phyloP scores from a whole-genome alignment of 805 yeast species.

The Naumovozyma baii region DNA sequence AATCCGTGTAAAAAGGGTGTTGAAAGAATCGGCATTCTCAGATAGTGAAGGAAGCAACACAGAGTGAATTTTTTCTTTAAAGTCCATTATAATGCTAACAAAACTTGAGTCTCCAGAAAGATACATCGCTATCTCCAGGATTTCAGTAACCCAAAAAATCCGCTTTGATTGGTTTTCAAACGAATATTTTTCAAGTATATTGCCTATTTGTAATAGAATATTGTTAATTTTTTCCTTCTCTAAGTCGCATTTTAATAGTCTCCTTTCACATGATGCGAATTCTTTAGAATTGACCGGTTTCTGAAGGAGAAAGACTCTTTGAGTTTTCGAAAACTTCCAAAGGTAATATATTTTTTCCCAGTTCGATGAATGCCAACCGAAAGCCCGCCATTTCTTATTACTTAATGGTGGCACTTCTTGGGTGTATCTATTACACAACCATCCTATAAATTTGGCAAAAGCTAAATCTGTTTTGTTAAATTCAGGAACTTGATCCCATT shows the following conservation, averaged over 20 bases:
- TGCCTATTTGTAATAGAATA: slow-evolving; percentile 8
- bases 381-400: neutral
- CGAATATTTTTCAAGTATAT: slow-evolving; percentile 5
- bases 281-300: neutral
- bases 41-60: slow-evolving; percentile 1
- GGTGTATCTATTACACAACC: slow-evolving; percentile 32
- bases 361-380: neutral
- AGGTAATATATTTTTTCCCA: slow-evolving; percentile 4
- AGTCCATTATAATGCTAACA: slow-evolving; percentile 6
- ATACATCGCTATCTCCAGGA: slow-evolving; percentile 6
- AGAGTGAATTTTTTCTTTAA: slow-evolving; percentile 5
- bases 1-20: neutral
- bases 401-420: neutral
- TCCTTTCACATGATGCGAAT: neutral
- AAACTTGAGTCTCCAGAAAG: slow-evolving; percentile 11
- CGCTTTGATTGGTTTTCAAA: neutral
- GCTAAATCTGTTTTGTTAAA: slow-evolving; percentile 8
- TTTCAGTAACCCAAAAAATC: slow-evolving; percentile 13
- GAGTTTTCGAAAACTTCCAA: slow-evolving; percentile 9
- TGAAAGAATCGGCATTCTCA: neutral
- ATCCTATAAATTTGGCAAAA: slow-evolving; percentile 32
- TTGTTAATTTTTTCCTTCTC: slow-evolving; percentile 4
- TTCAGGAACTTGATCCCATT: slow-evolving; percentile 32
- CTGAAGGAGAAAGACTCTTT: slow-evolving; percentile 12
- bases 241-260: neutral